Evolutionary conservation across 148 eudicot species (phyloP), one percentile per base, ranked within the genome.

Genomic region (Diospyros lotus): DNA sequence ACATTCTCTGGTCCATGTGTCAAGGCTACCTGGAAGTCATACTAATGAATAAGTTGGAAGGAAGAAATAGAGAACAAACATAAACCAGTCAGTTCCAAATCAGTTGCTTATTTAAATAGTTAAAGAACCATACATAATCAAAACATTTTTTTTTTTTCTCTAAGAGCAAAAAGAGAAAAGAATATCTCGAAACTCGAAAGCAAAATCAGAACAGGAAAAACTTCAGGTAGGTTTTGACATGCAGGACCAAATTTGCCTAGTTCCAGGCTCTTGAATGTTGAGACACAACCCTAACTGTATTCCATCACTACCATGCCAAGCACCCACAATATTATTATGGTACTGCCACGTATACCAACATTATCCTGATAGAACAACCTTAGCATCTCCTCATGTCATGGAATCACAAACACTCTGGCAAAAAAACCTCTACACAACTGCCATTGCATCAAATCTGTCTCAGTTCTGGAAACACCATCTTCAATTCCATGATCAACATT

Each of bases 1-100:
- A 91, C 99, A 84, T 86, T 93, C 81, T 91, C 94, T 61, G 99
- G 99, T 78, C 99, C 99, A 89, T 96, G 99, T 79, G 99, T 96
- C 85, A 96, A 83, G 73, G 97, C 93, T 15, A 96, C 99, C 99
- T 96, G 81, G 72, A 68, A 81, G 60, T 45, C 66, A 46, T 52
- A 72, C 45, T 5, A 78, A 50, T 78, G 11, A 61, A 45, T 58
- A 76, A 68, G 46, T 15, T 43, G 50, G 45, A 63, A 1, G 28
- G 58, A 69, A 59, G 17, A 17, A 73, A 12, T 43, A 51, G 67
- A 42, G 51, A 17, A 62, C 48, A 66, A 73, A 58, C 3, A 13
- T 18, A 45, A 58, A 44, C 65, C 46, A 63, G 45, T 46, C 9
- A 65, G 5, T 43, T 55, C 9, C 46, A 45, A 9, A 73, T 58